phyloP scores from a whole-genome alignment of 2,329 filamentous ascomycete species.

The Colletotrichum cuscutae region DNA sequence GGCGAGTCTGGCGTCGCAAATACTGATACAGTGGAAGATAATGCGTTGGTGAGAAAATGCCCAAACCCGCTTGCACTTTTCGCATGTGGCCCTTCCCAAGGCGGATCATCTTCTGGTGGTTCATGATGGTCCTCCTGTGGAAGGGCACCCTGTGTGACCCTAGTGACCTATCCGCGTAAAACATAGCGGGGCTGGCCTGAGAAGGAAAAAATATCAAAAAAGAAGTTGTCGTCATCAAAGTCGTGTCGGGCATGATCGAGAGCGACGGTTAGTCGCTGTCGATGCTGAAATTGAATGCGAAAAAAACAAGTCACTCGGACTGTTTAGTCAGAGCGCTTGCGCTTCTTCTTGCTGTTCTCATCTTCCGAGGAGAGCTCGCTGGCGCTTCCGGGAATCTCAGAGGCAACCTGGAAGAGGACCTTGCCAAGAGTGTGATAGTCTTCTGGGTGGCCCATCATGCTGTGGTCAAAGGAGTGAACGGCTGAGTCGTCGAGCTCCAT shows the following conservation, averaged over 20 bases:
- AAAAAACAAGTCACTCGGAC: constrained; percentile 29
- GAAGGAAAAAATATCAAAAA: constrained; percentile 8
- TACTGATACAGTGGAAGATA: constrained; percentile 56
- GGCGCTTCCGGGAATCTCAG: constrained; percentile 75
- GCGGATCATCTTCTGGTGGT: constrained; percentile 39
- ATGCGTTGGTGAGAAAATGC: constrained; percentile 50
- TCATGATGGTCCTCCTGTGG: constrained; percentile 16
- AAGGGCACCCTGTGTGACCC: constrained; percentile 36
- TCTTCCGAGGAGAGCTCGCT: constrained; percentile 68
- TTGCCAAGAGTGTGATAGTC: constrained; percentile 77
- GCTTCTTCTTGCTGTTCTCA: constrained; percentile 72
- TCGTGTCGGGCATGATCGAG: constrained; percentile 46
- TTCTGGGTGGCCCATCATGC: constrained; percentile 56
- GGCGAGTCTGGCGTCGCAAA: constrained; percentile 47
- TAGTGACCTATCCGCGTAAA: constrained; percentile 44
- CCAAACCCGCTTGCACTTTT: constrained; percentile 51
- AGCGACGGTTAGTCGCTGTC: constrained; percentile 32
- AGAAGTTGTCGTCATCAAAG: constrained; percentile 37
- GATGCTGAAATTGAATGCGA: constrained; percentile 29
- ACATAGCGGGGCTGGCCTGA: constrained; percentile 33
- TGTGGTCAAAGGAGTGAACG: constrained; percentile 52
- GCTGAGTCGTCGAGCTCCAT: constrained; percentile 87
- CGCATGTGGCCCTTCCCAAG: constrained; percentile 50
- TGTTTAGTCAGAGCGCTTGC: constrained; percentile 77
- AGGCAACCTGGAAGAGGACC: constrained; percentile 83